Conservation (phyloP, 139 green algal genomes). For the Dunaliella sp. region DNA sequence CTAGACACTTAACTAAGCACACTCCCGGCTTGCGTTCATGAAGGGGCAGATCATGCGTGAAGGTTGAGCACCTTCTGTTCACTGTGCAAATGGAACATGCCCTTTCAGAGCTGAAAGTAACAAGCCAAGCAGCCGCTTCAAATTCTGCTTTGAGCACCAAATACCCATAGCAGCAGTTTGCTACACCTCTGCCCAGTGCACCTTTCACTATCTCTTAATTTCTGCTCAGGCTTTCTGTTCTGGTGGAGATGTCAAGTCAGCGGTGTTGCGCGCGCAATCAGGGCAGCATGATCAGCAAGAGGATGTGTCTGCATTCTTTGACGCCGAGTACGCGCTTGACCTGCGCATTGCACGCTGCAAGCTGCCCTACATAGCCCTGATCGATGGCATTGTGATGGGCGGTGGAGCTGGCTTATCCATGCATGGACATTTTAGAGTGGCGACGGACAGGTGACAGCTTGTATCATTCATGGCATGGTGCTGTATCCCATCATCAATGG, state of each 20-base stretch:
- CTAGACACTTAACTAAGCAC: too few species aligned
- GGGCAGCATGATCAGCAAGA: constrained; percentile 22
- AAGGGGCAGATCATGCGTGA: too few species aligned
- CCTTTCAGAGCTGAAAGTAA: background rate
- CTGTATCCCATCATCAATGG: too few species aligned
- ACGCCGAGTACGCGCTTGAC: constrained; percentile 54
- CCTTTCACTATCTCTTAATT: background rate
- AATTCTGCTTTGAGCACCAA: background rate
- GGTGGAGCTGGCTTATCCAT: constrained; percentile 86
- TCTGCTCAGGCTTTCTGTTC: constrained; percentile 74
- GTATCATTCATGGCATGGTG: too few species aligned
- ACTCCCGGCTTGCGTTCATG: too few species aligned
- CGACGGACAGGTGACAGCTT: constrained; percentile 88
- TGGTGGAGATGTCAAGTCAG: constrained; percentile 79
- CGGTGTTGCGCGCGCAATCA: constrained; percentile 40
- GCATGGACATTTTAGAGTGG: constrained; percentile 83
- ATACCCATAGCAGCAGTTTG: background rate
- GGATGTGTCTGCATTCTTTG: constrained; percentile 49
- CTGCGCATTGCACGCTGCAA: constrained; percentile 45
- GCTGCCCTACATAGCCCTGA: constrained; percentile 77
- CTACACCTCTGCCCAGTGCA: background rate
- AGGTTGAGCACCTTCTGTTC: background rate
- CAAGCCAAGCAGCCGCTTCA: background rate
- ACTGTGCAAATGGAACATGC: background rate
- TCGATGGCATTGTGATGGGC: constrained; percentile 94